Percentiles rank a stretch among this genome's conserved stretches.
phyloP scores from a whole-genome alignment of 2,329 filamentous ascomycete species.

The Exophiala lecanii-corni region DNA sequence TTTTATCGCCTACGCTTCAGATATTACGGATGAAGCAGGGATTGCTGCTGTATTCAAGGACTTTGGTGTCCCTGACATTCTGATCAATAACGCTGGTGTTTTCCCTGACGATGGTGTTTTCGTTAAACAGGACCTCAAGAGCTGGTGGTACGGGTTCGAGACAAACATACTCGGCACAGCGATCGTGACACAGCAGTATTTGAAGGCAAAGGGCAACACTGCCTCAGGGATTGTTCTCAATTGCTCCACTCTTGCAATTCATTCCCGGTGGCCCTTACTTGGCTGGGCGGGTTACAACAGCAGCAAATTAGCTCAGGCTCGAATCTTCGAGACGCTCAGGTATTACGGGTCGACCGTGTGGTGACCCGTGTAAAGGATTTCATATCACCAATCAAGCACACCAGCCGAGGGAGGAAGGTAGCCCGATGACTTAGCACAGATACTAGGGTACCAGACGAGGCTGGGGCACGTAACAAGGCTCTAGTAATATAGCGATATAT shows the following conservation, averaged over 20 bases:
- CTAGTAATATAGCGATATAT: no score
- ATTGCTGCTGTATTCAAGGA: background rate
- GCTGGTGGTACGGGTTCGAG: constrained; percentile 41
- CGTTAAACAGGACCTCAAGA: constrained; percentile 33
- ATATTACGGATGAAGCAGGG: background rate
- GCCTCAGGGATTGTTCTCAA: constrained; percentile 27
- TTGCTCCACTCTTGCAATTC: constrained; percentile 27
- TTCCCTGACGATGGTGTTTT: constrained; percentile 9
- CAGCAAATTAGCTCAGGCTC: constrained; percentile 39
- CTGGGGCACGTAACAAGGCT: no score
- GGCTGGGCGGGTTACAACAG: constrained; percentile 32
- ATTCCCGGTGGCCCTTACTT: background rate
- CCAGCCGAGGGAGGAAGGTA: no score
- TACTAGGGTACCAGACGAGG: no score
- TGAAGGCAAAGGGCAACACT: constrained; percentile 30
- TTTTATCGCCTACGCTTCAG: constrained; percentile 39
- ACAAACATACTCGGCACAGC: constrained; percentile 46
- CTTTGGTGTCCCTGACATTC: constrained; percentile 3
- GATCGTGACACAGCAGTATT: constrained; percentile 33
- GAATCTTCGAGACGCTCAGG: constrained; percentile 41
- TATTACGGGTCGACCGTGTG: no score
- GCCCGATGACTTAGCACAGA: no score
- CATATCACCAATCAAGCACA: no score
- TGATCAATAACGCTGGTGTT: constrained; percentile 4
- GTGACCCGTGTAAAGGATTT: no score